Evolutionary conservation across 768 basidiomycete species (phyloP), one percentile per base, ranked within the genome.

Genomic region (Suillus weaverae): DNA sequence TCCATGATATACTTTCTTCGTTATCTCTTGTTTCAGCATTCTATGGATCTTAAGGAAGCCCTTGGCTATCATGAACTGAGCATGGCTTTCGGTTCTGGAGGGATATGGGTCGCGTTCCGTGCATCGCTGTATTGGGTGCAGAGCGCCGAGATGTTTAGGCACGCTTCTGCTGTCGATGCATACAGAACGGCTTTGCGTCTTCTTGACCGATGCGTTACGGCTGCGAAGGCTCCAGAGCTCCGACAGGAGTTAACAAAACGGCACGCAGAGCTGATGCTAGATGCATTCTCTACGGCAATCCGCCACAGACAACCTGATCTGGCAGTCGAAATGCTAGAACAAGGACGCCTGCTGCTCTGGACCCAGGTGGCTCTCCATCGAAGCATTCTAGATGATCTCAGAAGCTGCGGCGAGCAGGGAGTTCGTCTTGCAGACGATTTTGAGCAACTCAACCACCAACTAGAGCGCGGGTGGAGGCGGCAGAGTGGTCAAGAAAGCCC

Each of bases 251-350:
- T 70, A 68, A 65, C 63, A 43, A 38, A 1, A 56, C 43, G 7
- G 62, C 66, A n/a, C 11, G 62, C 35, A 64, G 70, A 9, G 44
- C 72, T 30, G 72, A 69, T 46, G 64, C 64, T 55, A 16, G 72
- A 75, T 59, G 75, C 76, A 4, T 74, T 71, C 0, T 67, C 72
- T 10, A 70, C 70, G 26, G 76, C 76, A 8, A 70, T 74, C 39
- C 61, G 67, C 36, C 26, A 60, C 5, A 61, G 61, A 0, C 65
- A 73, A 13, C 61, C 68, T 16, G 63, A 73, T 7, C 69, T 62
- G 22, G 75, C 72, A n/a, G 69, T 80, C 36, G 77, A 80, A 65
- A 72, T 78, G 71, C 70, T 81, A 10, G 75, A 76, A 62, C 75
- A 74, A 26, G 74, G 75, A 46, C 65, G 71, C 22, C 64, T 66